Conservation (phyloP, 177 flowering plant genomes). For the Tripterygium wilfordii region DNA sequence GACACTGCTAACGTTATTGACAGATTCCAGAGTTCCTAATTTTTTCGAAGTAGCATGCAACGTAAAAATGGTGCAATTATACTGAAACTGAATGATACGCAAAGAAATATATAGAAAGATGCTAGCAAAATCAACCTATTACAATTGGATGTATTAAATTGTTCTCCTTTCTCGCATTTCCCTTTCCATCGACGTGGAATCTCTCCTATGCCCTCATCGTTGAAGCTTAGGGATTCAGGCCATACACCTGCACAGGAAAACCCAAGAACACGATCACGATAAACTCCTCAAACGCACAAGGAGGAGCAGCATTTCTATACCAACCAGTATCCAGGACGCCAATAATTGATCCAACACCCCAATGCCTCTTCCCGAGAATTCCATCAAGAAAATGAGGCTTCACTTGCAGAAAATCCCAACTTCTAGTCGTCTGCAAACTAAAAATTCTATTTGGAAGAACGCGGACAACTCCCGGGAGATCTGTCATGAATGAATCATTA, state of each 20-base stretch:
- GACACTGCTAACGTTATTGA: too few relatives aligned
- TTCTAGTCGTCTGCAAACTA: slow-evolving; percentile 44
- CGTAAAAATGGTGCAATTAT: too few relatives aligned
- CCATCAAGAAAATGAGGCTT: slow-evolving; percentile 23
- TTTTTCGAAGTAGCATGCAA: too few relatives aligned
- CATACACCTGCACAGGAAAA: slow-evolving; percentile 42
- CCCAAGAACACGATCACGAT: neutral
- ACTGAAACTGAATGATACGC: too few relatives aligned
- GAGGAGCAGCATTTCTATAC: neutral
- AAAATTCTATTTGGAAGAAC: slow-evolving; percentile 33
- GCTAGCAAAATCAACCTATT: slow-evolving; percentile 22
- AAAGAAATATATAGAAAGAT: neutral
- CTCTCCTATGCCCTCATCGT: slow-evolving; percentile 30
- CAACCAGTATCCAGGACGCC: slow-evolving; percentile 49
- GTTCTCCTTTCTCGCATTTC: slow-evolving; percentile 45
- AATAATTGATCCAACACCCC: slow-evolving; percentile 37
- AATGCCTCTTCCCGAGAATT: slow-evolving; percentile 26
- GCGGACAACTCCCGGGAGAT: slow-evolving; percentile 36
- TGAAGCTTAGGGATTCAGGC: slow-evolving; percentile 62
- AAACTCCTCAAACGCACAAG: neutral
- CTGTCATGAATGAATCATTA: slow-evolving; percentile 18
- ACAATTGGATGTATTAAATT: slow-evolving; percentile 32
- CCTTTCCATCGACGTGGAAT: slow-evolving; percentile 53
- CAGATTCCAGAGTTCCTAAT: too few relatives aligned
- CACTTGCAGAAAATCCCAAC: slow-evolving; percentile 54